A percentile compares a stretch with the other conserved stretches of the same genome.
phyloP scores from a whole-genome alignment of 768 basidiomycete species.

The Termitomyces sp. region DNA sequence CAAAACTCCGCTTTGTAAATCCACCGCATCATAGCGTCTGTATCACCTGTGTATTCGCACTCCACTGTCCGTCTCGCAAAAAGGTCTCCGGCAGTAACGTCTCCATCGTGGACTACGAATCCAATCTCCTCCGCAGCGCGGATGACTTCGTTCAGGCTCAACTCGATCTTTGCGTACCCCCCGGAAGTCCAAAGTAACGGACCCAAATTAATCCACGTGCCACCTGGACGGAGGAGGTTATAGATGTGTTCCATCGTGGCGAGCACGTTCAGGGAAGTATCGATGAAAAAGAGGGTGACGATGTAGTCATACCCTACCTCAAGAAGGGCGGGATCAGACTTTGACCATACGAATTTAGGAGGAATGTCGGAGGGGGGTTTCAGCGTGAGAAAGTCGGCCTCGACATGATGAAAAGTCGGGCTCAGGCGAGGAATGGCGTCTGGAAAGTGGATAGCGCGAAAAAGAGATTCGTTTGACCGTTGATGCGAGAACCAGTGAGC shows the following conservation, averaged over 20 bases:
- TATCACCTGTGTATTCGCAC: conserved; percentile 65
- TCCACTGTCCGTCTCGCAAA: conserved; percentile 41
- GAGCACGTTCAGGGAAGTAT: conserved; percentile 54
- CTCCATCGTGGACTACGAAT: conserved; percentile 38
- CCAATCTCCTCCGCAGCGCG: conserved; percentile 50
- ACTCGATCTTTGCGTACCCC: conserved; percentile 50
- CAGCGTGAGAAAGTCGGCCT: conserved; percentile 56
- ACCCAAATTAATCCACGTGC: conserved; percentile 70
- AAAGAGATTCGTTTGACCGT: conserved; percentile 41
- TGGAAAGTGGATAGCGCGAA: conserved; percentile 55
- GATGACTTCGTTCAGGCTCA: conserved; percentile 65
- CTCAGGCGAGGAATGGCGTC: conserved; percentile 54
- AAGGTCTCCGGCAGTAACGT: conserved; percentile 1
- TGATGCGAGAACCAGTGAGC: conserved; percentile 74
- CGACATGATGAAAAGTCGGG: conserved; percentile 41
- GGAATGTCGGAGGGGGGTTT: conserved; percentile 18
- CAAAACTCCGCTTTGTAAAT: conserved; percentile 67
- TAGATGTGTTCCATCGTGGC: conserved; percentile 57
- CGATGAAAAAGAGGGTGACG: conserved; percentile 66
- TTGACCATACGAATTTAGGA: conserved; percentile 17
- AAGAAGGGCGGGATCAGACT: background rate
- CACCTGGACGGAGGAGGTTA: conserved; percentile 54
- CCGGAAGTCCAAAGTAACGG: conserved; percentile 64
- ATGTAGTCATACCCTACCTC: conserved; percentile 51
- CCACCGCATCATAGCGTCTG: conserved; percentile 68